A percentile compares a stretch with the other conserved stretches of the same genome.
Conservation (phyloP, 2,329 filamentous ascomycete genomes). For the Penicillium decumbens region DNA sequence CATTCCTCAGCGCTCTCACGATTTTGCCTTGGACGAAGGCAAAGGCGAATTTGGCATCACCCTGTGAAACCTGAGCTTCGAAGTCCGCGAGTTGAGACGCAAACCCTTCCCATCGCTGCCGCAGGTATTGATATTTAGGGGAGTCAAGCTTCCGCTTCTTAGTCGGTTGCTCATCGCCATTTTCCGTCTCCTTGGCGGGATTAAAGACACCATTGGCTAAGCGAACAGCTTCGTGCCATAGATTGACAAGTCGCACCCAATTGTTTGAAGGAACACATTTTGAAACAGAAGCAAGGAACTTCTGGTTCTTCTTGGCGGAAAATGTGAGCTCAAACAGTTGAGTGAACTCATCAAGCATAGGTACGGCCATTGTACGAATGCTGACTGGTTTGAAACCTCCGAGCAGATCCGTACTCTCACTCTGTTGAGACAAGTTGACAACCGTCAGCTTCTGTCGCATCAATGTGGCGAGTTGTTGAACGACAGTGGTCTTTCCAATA, state of each 20-base stretch:
- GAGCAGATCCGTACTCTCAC: slow-evolving; percentile 89
- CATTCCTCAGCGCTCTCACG: slow-evolving; percentile 90
- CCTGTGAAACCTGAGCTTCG: slow-evolving; percentile 68
- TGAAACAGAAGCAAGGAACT: slow-evolving; percentile 73
- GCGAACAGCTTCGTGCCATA: slow-evolving; percentile 84
- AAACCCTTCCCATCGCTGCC: slow-evolving; percentile 77
- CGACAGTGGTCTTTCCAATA: slow-evolving; percentile 94
- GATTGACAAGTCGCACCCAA: slow-evolving; percentile 78
- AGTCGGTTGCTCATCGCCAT: slow-evolving; percentile 54
- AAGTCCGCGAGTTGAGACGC: slow-evolving; percentile 69
- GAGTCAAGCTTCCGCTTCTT: slow-evolving; percentile 67
- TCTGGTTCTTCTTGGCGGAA: slow-evolving; percentile 78
- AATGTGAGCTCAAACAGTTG: slow-evolving; percentile 84
- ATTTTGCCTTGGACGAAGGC: slow-evolving; percentile 95
- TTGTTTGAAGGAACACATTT: slow-evolving; percentile 76
- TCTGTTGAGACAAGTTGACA: slow-evolving; percentile 96
- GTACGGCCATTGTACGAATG: slow-evolving; percentile 77
- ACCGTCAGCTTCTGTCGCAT: slow-evolving; percentile 83
- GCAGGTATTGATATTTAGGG: slow-evolving; percentile 51
- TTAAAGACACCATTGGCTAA: slow-evolving; percentile 72
- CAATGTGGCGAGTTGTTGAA: slow-evolving; percentile 83
- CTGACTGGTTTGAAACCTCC: slow-evolving; percentile 97
- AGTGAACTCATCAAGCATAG: slow-evolving; percentile 89
- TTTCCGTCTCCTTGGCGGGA: slow-evolving; percentile 40
- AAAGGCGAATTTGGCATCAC: slow-evolving; percentile 78